These are phyloP conservation scores for Miamiensis avidus DNA, from an alignment of 169 alveolate genomes.

Conservation along the genomic window DNA sequence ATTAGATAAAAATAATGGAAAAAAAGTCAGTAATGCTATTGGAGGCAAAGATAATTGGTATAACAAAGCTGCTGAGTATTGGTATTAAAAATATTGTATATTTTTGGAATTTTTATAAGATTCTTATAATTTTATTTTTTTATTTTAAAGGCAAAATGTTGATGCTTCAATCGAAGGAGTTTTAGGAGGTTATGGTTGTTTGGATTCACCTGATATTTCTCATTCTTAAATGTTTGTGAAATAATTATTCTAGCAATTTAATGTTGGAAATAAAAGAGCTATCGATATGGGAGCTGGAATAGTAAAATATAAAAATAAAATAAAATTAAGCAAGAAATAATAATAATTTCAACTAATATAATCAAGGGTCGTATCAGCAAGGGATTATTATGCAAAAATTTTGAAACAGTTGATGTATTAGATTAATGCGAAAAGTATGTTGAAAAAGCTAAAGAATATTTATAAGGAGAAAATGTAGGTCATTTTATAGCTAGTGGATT, in stretches of 20 bases:
- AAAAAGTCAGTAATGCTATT: neutral
- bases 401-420: slow-evolving; percentile 37
- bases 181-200: slow-evolving; percentile 37
- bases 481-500: slow-evolving; percentile 33
- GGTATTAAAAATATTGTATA: slow-evolving; percentile 1
- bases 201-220: slow-evolving; percentile 31
- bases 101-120: no score
- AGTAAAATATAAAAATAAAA: slow-evolving; percentile 7
- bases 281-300: slow-evolving; percentile 49
- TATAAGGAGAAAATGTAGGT: slow-evolving; percentile 11
- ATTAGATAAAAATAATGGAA: neutral
- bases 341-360: no score
- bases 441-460: slow-evolving; percentile 28
- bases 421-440: slow-evolving; percentile 35
- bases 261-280: slow-evolving; percentile 7
- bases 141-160: neutral
- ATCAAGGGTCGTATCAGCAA: slow-evolving; percentile 22
- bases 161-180: slow-evolving; percentile 40
- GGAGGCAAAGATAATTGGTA: slow-evolving; percentile 24
- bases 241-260: slow-evolving; percentile 5
- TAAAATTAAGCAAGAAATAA: neutral
- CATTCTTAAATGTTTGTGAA: slow-evolving; percentile 15
- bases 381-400: slow-evolving; percentile 24
- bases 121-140: no score
- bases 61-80: slow-evolving; percentile 22